Evolutionary conservation across 306 rosid species (phyloP).

Genomic region (Hippophae rhamnoides): DNA sequence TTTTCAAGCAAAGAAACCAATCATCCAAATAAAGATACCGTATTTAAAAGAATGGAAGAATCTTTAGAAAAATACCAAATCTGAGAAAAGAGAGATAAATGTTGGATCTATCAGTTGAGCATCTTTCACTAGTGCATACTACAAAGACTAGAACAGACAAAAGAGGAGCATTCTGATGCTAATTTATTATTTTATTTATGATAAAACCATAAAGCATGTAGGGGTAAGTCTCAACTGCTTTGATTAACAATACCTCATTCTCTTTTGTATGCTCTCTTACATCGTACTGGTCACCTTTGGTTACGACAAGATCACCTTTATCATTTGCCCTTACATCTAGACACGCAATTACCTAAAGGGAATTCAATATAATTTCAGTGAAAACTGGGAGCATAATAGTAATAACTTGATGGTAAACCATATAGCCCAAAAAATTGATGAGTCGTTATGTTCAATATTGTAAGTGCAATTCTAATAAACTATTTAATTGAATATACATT

Average conservation of each 20-base stretch:
- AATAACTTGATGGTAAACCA: neutral
- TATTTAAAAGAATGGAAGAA: neutral
- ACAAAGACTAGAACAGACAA: neutral
- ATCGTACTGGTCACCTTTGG: slow-evolving; percentile 97
- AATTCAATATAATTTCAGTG: slow-evolving; percentile 10
- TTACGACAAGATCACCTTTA: slow-evolving; percentile 90
- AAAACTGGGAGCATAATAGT: neutral
- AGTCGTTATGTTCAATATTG: too few species aligned
- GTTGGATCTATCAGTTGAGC: too few species aligned
- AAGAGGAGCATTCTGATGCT: neutral
- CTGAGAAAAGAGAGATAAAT: neutral
- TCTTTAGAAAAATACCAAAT: neutral
- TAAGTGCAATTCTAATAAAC: too few species aligned
- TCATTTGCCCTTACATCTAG: slow-evolving; percentile 95
- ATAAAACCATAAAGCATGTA: neutral
- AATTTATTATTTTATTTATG: neutral
- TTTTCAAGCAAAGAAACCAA: neutral
- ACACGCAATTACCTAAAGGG: slow-evolving; percentile 82
- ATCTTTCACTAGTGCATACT: neutral
- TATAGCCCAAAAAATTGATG: neutral
- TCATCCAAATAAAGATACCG: neutral
- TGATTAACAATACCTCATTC: slow-evolving; percentile 58
- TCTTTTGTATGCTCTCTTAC: slow-evolving; percentile 84
- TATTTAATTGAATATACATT: neutral
- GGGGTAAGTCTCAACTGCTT: neutral